Evolutionary conservation across 2,329 filamentous ascomycete genomes (phyloP), one percentile per base, ranked within the genome.

Genomic region (Colletotrichum acutatum): DNA sequence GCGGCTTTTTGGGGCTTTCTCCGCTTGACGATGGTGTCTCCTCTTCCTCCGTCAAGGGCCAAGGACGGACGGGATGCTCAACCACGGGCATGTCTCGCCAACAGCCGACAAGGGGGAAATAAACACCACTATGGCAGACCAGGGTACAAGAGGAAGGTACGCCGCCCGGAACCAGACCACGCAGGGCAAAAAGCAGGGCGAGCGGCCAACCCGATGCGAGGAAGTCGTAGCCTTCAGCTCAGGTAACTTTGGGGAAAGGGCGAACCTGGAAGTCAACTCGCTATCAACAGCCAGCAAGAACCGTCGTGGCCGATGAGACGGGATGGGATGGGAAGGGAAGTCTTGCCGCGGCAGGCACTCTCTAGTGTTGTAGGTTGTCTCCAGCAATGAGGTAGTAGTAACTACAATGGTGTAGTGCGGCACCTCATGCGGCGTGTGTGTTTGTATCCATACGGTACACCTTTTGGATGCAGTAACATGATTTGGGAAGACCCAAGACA

Each of bases 381-480:
- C 42, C 7, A 68, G 32, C n/a, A 62, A 42, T 42, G 19, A 12
- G 14, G 14, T 42, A n/a, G n/a, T n/a, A n/a, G n/a, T n/a, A n/a
- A 42, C 37, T 42, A 19, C 37, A 42, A 37, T n/a, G 26, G 62
- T 24, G 37, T 42, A 42, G 37, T 37, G 53, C 54, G 28, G 52
- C 32, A 34, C 32, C 32, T 12, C 32, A 34, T 34, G 32, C 32
- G 32, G 32, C 32, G 32, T 53, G 46, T 22, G 42, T 62, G 60
- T 22, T 32, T 56, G 61, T 28, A 42, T 53, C 16, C 6, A 6
- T 24, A 34, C 52, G n/a, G 22, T 68, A 46, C 56, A 28, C 64
- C 65, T 58, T 66, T 63, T 72, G 59, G 59, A 72, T 69, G 70
- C 70, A 60, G 66, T 53, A 64, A 72, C 60, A 69, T 65, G 54